Base-by-base conservation (phyloP, 148 eudicot species). In the Tetragonia tetragonoides region DNA sequence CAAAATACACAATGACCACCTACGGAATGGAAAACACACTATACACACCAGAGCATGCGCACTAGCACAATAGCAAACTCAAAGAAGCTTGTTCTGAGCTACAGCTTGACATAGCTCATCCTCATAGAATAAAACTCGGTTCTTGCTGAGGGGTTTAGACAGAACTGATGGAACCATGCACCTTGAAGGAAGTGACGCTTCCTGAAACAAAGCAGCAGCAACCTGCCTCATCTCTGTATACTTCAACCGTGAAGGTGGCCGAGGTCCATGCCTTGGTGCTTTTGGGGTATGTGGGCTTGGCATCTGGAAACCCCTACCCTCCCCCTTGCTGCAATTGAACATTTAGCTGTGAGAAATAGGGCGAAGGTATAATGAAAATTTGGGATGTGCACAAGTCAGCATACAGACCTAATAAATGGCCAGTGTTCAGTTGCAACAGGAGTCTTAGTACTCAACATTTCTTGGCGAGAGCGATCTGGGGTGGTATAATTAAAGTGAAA, bases 101-200 rank as follows among this genome's bases (percentile, higher is more conserved):
- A 95, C 99, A 71, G 97, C 99, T 77, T 95, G 93, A 81, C 99
- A 93, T 49, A 95, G 78, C 86, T 95, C 99, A 72, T 95, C 99
- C 84, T 95, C 98, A 44, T 88, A 93, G 83, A 93, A 89, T 17
- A 95, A 79, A 72, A 87, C 97, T 70, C 98, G 83, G 67, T 89
- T 95, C 80, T 91, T 93, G 95, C 91, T 90, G 5, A 82, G 61
- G 56, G 99, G 94, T 75, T 90, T 93, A 28, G 88, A 78, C 34
- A 95, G 49, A 70, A 89, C 97, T 46, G 97, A 91, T 15, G 97
- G 97, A 70, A 90, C 91, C 79, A 87, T 81, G 82, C 88, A 91
- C 77, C 90, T 89, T 24, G 97, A 77, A 82, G 99, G 85, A 44
- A 89, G 85, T 47, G 97, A 72, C 10, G 93, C 77, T 77, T 95